Evolutionary conservation across 495 filamentous ascomycete species (phyloP).

Genomic region (Penicillium ochrochloron): DNA sequence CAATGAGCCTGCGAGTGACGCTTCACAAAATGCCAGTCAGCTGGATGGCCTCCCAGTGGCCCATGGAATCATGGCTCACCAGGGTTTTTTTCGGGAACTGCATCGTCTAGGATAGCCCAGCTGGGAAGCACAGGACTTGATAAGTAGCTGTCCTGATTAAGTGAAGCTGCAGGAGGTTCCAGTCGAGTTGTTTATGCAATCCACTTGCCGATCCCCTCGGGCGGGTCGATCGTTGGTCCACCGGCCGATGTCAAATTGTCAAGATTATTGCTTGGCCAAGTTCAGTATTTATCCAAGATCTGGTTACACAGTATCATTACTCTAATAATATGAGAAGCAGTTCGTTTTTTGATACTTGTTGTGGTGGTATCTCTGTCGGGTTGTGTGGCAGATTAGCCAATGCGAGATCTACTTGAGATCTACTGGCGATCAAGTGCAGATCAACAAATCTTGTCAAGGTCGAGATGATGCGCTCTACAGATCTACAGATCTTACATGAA

Average conservation of each 20-base stretch:
- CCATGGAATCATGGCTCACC: background rate
- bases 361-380: no score
- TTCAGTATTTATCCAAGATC: no score
- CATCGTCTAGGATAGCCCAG: background rate
- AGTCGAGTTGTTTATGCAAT: background rate
- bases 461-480: background rate
- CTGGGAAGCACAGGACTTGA: no score
- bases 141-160: no score
- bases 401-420: background rate
- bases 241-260: background rate
- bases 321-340: no score
- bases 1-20: conserved; percentile 5
- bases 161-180: background rate
- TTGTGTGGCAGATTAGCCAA: background rate
- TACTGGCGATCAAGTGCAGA: background rate
- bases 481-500: background rate
- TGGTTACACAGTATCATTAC: no score
- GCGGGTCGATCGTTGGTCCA: conserved; percentile 16
- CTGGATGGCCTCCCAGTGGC: background rate
- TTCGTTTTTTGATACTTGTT: no score
- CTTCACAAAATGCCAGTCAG: conserved; percentile 7
- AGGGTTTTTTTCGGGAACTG: background rate
- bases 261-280: background rate
- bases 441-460: background rate
- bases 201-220: background rate